These are phyloP conservation scores for Actinidia arguta DNA, from an alignment of 179 eudicot species.

Conservation along the genomic window DNA sequence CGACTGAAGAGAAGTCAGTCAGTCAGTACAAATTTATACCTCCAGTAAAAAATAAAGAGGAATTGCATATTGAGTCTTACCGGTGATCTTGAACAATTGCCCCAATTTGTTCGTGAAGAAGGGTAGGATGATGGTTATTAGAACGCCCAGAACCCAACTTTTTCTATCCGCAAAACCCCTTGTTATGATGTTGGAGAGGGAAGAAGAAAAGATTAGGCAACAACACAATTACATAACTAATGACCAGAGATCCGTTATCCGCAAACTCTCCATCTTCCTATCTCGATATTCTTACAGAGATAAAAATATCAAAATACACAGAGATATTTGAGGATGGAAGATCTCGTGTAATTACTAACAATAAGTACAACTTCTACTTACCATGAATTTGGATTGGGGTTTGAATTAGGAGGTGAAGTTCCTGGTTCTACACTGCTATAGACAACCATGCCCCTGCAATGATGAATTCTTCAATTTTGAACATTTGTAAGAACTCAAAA, in stretches of 20 bases:
- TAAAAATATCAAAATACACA: too few relatives aligned
- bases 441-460: slow-evolving; percentile 34
- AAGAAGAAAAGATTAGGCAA: neutral
- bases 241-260: too few relatives aligned
- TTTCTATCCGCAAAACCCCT: slow-evolving; percentile 31
- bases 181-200: neutral
- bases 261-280: too few relatives aligned
- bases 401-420: slow-evolving; percentile 34
- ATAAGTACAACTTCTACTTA: neutral
- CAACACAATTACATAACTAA: neutral
- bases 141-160: slow-evolving; percentile 56
- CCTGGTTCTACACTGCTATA: slow-evolving; percentile 31
- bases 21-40: neutral
- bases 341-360: too few relatives aligned
- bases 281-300: too few relatives aligned
- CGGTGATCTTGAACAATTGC: slow-evolving; percentile 44
- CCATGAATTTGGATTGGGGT: slow-evolving; percentile 32
- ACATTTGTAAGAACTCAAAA: neutral
- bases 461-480: neutral
- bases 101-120: slow-evolving; percentile 50
- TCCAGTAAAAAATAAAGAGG: neutral
- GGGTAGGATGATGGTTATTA: slow-evolving; percentile 46
- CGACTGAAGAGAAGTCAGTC: too few relatives aligned
- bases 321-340: too few relatives aligned
- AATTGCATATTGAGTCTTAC: slow-evolving; percentile 28